phyloP scores from a whole-genome alignment of 805 yeast species.

The Hanseniaspora lindneri region DNA sequence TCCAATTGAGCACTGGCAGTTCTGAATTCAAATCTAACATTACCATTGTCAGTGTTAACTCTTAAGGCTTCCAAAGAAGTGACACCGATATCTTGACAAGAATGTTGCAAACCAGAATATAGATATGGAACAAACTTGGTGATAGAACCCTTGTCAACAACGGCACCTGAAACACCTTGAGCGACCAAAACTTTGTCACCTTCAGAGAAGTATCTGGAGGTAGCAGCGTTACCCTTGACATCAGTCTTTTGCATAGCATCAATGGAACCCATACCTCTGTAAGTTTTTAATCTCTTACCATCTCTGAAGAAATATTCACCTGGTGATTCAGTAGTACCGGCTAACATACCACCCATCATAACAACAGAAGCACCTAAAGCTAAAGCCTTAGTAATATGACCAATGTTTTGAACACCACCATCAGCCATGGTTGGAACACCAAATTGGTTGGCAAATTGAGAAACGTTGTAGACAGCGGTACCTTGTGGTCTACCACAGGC shows the following conservation, averaged over 20 bases:
- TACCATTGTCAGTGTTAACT: slow-evolving; percentile 49
- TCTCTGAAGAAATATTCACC: slow-evolving; percentile 97
- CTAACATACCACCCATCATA: slow-evolving; percentile 99
- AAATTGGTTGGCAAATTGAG: slow-evolving; percentile 85
- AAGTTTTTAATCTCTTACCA: slow-evolving; percentile 91
- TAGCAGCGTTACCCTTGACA: slow-evolving; percentile 85
- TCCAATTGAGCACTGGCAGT: slow-evolving; percentile 97
- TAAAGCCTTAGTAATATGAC: slow-evolving; percentile 93
- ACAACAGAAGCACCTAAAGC: slow-evolving; percentile 94
- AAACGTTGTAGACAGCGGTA: slow-evolving; percentile 90
- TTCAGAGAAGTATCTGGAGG: slow-evolving; percentile 96
- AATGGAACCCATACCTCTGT: slow-evolving; percentile 99
- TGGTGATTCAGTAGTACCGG: slow-evolving; percentile 97
- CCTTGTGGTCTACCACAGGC: slow-evolving; percentile 99
- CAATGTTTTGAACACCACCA: slow-evolving; percentile 98
- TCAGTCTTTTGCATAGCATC: slow-evolving; percentile 95
- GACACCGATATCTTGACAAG: slow-evolving; percentile 96
- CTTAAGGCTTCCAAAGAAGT: slow-evolving; percentile 52
- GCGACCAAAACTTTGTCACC: slow-evolving; percentile 92
- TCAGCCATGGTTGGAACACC: slow-evolving; percentile 99
- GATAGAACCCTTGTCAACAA: slow-evolving; percentile 91
- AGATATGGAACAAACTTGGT: slow-evolving; percentile 89
- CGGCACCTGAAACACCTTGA: slow-evolving; percentile 97
- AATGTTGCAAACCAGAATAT: slow-evolving; percentile 92
- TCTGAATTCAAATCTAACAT: slow-evolving; percentile 88